Evolutionary conservation across 83 land plant genomes (phyloP).

Genomic region (Picea abies): DNA sequence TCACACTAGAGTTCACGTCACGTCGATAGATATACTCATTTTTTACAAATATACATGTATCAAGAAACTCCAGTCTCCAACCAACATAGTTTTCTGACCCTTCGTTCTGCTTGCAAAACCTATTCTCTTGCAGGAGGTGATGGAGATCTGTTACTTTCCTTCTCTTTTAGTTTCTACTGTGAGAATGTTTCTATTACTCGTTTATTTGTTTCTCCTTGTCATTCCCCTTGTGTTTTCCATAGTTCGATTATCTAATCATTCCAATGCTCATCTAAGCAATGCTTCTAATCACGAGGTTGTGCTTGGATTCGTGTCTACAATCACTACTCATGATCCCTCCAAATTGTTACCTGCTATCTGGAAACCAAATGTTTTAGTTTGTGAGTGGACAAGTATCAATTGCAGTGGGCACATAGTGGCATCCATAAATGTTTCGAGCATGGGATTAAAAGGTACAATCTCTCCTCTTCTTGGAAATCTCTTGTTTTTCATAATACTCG

Average conservation of each 20-base stretch:
- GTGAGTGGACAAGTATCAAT: conserved; percentile 25
- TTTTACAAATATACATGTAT: too few relatives aligned
- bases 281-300: conserved; percentile 17
- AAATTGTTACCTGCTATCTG: conserved; percentile 18
- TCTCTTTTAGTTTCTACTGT: too few relatives aligned
- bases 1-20: too few relatives aligned
- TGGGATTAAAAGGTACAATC: conserved; percentile 21
- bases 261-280: not conserved
- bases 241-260: not conserved
- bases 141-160: too few relatives aligned
- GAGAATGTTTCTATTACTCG: too few relatives aligned
- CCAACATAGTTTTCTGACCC: too few relatives aligned
- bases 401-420: conserved; percentile 21
- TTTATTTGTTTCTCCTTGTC: not conserved
- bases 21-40: too few relatives aligned
- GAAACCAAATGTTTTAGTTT: conserved; percentile 28
- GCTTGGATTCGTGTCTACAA: conserved; percentile 25
- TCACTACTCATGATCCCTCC: conserved; percentile 20
- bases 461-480: conserved; percentile 37
- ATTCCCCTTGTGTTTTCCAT: not conserved
- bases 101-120: too few relatives aligned
- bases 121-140: too few relatives aligned
- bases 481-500: conserved; percentile 14
- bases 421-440: not conserved
- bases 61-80: too few relatives aligned